phyloP scores from a whole-genome alignment of 2,329 filamentous ascomycete species.

The Xylaria sp. region DNA sequence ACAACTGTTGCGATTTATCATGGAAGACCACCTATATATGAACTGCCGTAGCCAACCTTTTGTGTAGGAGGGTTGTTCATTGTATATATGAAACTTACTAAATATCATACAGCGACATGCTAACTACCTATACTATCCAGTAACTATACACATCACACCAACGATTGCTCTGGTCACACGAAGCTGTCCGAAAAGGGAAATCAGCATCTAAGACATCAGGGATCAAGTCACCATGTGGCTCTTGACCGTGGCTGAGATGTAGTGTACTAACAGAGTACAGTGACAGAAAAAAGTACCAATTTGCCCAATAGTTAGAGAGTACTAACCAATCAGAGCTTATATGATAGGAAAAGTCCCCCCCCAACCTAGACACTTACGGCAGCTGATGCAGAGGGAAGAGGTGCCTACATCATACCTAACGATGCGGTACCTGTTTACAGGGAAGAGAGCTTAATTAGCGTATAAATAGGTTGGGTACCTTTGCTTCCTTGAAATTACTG shows the following conservation, averaged over 20 bases:
- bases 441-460: neutral
- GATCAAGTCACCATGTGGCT: slow-evolving; percentile 30
- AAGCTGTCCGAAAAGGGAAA: slow-evolving; percentile 43
- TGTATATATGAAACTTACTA: neutral
- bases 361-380: slow-evolving; percentile 5
- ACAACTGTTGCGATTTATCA: slow-evolving; percentile 12
- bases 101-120: neutral
- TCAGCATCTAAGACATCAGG: slow-evolving; percentile 12
- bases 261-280: neutral
- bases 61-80: neutral
- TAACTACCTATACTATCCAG: neutral
- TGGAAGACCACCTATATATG: neutral
- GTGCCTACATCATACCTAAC: slow-evolving; percentile 19
- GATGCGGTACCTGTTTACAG: neutral
- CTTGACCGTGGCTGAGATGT: slow-evolving; percentile 26
- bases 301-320: neutral
- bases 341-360: neutral
- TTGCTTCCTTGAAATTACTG: neutral
- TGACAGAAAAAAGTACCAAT: neutral
- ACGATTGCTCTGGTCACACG: slow-evolving; percentile 29
- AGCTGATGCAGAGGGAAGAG: slow-evolving; percentile 31
- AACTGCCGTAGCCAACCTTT: neutral
- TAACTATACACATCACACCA: neutral
- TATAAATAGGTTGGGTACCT: neutral
- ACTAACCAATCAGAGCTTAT: slow-evolving; percentile 10